Percentiles rank a stretch among this genome's conserved stretches.
phyloP scores from a whole-genome alignment of 768 basidiomycete genomes.

The Pleurotus tuber-regium region DNA sequence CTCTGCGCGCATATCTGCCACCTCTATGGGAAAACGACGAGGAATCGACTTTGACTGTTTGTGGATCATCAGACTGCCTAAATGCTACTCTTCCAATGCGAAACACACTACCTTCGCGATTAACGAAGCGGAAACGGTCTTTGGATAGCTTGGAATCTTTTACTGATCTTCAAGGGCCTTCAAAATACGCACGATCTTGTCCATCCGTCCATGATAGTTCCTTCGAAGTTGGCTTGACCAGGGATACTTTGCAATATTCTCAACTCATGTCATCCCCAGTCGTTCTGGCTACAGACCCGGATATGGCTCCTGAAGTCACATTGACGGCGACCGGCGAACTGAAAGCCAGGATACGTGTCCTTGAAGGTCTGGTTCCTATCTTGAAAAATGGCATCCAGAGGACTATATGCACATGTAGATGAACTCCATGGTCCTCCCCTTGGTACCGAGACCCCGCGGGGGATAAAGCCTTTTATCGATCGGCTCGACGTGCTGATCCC shows the following conservation, averaged over 20 bases:
- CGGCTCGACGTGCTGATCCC: slow-evolving; percentile 42
- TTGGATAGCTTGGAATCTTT: slow-evolving; percentile 21
- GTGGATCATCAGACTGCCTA: background rate
- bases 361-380: slow-evolving; percentile 29
- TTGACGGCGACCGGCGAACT: slow-evolving; percentile 12
- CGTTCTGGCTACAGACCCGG: background rate
- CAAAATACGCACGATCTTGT: slow-evolving; percentile 43
- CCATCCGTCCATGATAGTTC: slow-evolving; percentile 41
- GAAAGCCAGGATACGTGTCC: slow-evolving; percentile 21
- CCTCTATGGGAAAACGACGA: slow-evolving; percentile 7
- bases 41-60: slow-evolving; percentile 1
- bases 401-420: slow-evolving; percentile 27
- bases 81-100: background rate
- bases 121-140: slow-evolving; percentile 29
- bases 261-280: slow-evolving; percentile 10
- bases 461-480: slow-evolving; percentile 32
- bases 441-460: slow-evolving; percentile 39
- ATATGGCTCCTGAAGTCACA: background rate
- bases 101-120: slow-evolving; percentile 1
- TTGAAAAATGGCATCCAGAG: background rate
- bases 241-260: slow-evolving; percentile 29
- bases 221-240: slow-evolving; percentile 39
- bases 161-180: slow-evolving; percentile 40
- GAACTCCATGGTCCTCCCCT: slow-evolving; percentile 39
- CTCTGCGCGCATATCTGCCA: background rate